Base-by-base conservation (phyloP, 2,329 filamentous ascomycete genomes). In the Madurella mycetomatis region DNA sequence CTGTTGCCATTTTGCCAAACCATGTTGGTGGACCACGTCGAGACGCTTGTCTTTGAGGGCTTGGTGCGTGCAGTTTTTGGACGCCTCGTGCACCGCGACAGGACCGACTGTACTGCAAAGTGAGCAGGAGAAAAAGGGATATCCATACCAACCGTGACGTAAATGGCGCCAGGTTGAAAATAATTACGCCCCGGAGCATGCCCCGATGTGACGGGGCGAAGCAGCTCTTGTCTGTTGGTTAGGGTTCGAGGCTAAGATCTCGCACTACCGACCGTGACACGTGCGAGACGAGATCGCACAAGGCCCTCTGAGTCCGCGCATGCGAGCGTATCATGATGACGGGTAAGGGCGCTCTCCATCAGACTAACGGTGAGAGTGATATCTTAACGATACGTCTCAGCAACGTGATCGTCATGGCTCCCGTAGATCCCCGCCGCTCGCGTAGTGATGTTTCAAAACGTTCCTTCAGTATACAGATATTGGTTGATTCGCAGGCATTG, bases 201-300 rank as follows among this genome's bases (percentile, higher is more conserved):
- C 7, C 25, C 25, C 25, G 25, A 7, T 25, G 25, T 25, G 7
- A 25, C 25, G 25, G 25, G 25, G 25, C 25, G 25, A 25, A 25
- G 25, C 25, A 25, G 25, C 7, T 25, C 25, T 25, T 25, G 25
- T 4, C 30, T 18, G 39, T 47, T 37, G 44, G n/a, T 11, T 25
- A 31, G 39, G 39, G 34, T 47, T 47, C 17, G 30, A 53, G 25
- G 37, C 50, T 53, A 52, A 52, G 53, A 58, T 58, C 56, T 56
- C 41, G 18, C 53, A 47, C 49, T 55, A 51, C 52, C 47, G 45
- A 25, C 49, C 31, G 40, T 42, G 25, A 50, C 55, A 58, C 52
- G 56, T 55, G 56, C 50, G 13, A 25, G 19, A 16, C 41, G 12
- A 44, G 55, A 58, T 58, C 46, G 30, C 25, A 25, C 25, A 25